phyloP scores from a whole-genome alignment of 495 filamentous ascomycete genomes.

The Bathelium albidoporum region DNA sequence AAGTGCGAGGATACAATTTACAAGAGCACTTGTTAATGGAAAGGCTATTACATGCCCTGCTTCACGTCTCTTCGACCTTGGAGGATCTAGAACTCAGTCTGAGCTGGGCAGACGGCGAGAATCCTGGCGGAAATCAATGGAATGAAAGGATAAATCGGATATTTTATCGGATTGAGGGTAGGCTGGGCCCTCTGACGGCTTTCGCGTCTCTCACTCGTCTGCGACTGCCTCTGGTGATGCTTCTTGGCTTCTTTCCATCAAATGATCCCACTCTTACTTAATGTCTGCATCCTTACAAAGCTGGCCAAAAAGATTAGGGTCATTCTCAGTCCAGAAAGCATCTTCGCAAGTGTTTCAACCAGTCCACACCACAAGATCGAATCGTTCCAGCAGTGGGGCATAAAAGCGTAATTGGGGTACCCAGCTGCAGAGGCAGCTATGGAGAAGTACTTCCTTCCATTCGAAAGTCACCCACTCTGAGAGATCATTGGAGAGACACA shows the following conservation, averaged over 20 bases:
- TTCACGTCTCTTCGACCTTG: background rate
- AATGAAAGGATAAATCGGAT: background rate
- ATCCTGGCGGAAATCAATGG: background rate
- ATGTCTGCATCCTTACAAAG: background rate
- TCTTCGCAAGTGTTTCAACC: constrained; percentile 1
- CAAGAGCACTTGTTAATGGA: background rate
- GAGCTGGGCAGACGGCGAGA: background rate
- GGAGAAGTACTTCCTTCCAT: constrained; percentile 1
- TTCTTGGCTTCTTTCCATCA: constrained; percentile 1
- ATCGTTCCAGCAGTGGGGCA: background rate
- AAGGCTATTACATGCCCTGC: background rate
- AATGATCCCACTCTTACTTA: background rate
- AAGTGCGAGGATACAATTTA: background rate
- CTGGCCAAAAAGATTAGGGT: background rate
- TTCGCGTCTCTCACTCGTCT: background rate
- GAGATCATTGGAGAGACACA: background rate
- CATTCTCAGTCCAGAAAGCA: constrained; percentile 2
- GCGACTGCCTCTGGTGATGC: background rate
- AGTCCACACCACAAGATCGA: background rate
- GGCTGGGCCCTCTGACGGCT: background rate
- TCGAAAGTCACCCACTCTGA: background rate
- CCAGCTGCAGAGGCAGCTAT: constrained; percentile 1
- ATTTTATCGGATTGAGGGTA: constrained; percentile 1
- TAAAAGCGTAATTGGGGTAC: background rate
- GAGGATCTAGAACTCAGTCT: background rate